Percentiles rank a stretch among this genome's conserved stretches.
Conservation (phyloP, 805 yeast genomes). For the Cyberlindnera saturnus region DNA sequence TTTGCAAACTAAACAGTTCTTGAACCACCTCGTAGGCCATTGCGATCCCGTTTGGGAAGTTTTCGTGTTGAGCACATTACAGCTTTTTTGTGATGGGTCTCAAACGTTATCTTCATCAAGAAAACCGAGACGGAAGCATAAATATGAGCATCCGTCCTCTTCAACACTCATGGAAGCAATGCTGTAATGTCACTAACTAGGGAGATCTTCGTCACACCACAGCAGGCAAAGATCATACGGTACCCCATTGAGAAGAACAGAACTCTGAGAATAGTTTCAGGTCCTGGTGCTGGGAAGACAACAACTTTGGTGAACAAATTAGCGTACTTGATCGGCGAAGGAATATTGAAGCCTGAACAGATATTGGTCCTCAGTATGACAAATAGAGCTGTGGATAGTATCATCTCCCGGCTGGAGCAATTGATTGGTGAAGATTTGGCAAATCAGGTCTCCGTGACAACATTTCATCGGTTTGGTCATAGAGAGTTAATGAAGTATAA, state of each 20-base stretch:
- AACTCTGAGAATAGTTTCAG: slow-evolving; percentile 51
- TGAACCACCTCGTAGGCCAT: too few species aligned
- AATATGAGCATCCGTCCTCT: too few species aligned
- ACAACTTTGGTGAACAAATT: slow-evolving; percentile 50
- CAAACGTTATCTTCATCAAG: background rate
- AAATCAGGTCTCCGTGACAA: slow-evolving; percentile 33
- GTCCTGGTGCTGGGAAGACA: slow-evolving; percentile 76
- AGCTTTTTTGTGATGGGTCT: background rate
- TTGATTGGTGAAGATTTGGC: slow-evolving; percentile 33
- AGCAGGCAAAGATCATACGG: slow-evolving; percentile 42
- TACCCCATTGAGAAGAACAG: slow-evolving; percentile 33
- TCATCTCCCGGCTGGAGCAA: slow-evolving; percentile 25
- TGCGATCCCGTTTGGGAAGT: too few species aligned
- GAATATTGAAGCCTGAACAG: slow-evolving; percentile 40
- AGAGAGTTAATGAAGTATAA: slow-evolving; percentile 36
- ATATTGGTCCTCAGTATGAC: slow-evolving; percentile 63
- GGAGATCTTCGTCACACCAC: slow-evolving; percentile 30
- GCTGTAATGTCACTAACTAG: background rate
- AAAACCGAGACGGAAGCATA: too few species aligned
- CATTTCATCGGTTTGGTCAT: slow-evolving; percentile 63
- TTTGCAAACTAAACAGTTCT: background rate
- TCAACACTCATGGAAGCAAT: too few species aligned
- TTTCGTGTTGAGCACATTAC: too few species aligned
- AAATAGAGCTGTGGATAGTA: slow-evolving; percentile 56
- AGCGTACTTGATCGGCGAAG: slow-evolving; percentile 35